Evolutionary conservation across 2,329 filamentous ascomycete genomes (phyloP), one percentile per base, ranked within the genome.

Genomic region (Penicillium sp.): DNA sequence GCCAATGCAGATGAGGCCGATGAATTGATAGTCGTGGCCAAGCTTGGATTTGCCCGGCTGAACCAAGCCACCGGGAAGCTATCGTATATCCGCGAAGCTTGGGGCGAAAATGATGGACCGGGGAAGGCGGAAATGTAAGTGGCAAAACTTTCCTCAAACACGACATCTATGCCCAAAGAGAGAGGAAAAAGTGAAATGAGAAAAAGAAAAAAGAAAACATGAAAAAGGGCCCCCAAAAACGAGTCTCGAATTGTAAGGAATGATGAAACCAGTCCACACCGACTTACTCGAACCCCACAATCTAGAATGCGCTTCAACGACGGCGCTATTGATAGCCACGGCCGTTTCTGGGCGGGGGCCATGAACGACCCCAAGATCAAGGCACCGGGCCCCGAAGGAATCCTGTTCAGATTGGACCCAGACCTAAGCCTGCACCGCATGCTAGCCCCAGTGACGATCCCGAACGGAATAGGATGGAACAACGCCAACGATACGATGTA

Each of bases 401-500:
- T 87, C 13, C 80, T 96, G 19, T 90, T 89, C 76, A 83, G 89
- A 56, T 87, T 96, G 67, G 83, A 88, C 70, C 79, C 82, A 14
- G 82, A 86, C 68, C 77, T 85, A 48, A 80, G 79, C 27, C 79
- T 88, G 60, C 80, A 85, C 65, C 81, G 83, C 37, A 79, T 90
- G 62, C 80, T 89, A 57, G 78, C 83, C 52, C 79, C 80, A 50
- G 82, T 96, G 65, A 88, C 83, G 33, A 96, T 96, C 64, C 92
- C 93, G 55, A 96, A 96, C 76, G 88, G 90, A 48, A 86, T 93
- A 49, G 88, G 89, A 62, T 96, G 90, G 90, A 92, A 90, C 43
- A 80, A 82, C 13, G 85, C 89, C 69, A 80, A 85, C 67, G 85
- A 84, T 71, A 91, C 82, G 55, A 86, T 95, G 82, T 96, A 91